Conservation (phyloP, 148 eudicot species). For the Persicaria tinctoria region DNA sequence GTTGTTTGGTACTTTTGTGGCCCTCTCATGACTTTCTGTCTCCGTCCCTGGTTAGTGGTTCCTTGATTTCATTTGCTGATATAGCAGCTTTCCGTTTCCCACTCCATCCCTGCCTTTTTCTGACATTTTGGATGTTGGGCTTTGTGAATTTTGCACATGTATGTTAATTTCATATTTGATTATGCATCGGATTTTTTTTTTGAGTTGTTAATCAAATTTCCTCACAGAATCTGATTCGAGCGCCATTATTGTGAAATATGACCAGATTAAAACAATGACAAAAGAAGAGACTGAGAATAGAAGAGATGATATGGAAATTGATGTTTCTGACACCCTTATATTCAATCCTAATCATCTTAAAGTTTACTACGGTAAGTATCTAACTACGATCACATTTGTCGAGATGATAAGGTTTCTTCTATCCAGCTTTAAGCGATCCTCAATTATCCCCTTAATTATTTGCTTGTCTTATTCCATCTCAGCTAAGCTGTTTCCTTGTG, state of each 20-base stretch:
- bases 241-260: background rate
- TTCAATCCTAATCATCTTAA: slow-evolving; percentile 60
- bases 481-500: slow-evolving; percentile 82
- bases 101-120: background rate
- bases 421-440: background rate
- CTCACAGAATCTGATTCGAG: background rate
- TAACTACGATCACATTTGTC: background rate
- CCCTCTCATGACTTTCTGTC: too few species aligned
- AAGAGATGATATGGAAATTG: slow-evolving; percentile 68
- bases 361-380: slow-evolving; percentile 54
- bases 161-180: background rate
- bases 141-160: background rate
- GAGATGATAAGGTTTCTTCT: background rate
- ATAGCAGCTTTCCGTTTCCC: background rate
- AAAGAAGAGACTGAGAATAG: slow-evolving; percentile 43
- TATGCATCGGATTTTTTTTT: background rate
- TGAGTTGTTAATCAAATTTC: background rate
- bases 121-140: background rate
- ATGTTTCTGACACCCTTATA: slow-evolving; percentile 27
- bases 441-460: background rate
- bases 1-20: too few species aligned
- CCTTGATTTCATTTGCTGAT: too few species aligned
- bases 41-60: too few species aligned
- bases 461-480: slow-evolving; percentile 19
- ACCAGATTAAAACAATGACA: slow-evolving; percentile 19